Conservation (phyloP, 139 green algal species). For the Chlamydomonas eustigma region DNA sequence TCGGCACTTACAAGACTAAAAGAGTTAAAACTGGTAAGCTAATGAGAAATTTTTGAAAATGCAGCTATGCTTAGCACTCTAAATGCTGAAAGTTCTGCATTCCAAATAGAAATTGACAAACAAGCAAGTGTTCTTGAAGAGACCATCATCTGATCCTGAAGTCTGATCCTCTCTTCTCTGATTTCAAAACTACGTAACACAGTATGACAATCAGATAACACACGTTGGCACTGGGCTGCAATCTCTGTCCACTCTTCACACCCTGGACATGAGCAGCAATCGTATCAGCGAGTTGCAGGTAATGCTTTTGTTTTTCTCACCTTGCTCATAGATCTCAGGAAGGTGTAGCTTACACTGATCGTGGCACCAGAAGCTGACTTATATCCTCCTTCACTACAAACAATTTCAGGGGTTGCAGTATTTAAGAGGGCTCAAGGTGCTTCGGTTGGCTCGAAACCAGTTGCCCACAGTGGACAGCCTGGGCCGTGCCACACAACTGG, state of each 20-base stretch:
- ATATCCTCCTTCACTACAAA: background rate
- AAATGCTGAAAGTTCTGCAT: no score
- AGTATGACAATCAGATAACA: slow-evolving; percentile 19
- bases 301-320: background rate
- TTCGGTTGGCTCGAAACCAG: slow-evolving; percentile 29
- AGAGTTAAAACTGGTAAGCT: slow-evolving; percentile 23
- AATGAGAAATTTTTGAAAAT: no score
- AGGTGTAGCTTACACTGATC: background rate
- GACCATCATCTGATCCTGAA: no score
- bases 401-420: slow-evolving; percentile 20
- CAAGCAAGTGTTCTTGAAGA: no score
- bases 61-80: no score
- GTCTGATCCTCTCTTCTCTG: no score
- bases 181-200: no score
- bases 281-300: slow-evolving; percentile 12
- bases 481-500: slow-evolving; percentile 18
- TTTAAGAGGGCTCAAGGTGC: slow-evolving; percentile 26
- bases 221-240: slow-evolving; percentile 9
- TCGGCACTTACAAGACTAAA: slow-evolving; percentile 3
- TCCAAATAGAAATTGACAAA: no score
- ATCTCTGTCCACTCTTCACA: slow-evolving; percentile 11
- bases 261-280: slow-evolving; percentile 22
- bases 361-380: background rate
- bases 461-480: slow-evolving; percentile 20
- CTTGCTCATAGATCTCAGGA: background rate